A percentile compares a stretch with the other conserved stretches of the same genome.
These are phyloP conservation scores for Globisporangium viniferum DNA, from an alignment of 352 stramenopile species.

Conservation along the genomic window DNA sequence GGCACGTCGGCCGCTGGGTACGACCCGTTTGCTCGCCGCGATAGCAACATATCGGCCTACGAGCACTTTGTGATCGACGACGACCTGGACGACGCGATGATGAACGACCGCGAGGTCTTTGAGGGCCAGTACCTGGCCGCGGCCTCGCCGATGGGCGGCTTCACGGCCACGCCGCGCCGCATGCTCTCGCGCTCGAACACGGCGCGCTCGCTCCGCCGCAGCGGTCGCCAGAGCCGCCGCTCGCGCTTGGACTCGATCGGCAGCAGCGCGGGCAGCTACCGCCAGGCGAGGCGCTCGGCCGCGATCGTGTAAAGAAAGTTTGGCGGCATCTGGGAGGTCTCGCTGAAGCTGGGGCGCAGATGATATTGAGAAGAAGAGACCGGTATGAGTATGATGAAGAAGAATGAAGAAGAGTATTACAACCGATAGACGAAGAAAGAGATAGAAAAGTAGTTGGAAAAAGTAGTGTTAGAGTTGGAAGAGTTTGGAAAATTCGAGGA, in stretches of 20 bases:
- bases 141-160: constrained; percentile 18
- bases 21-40: constrained; percentile 47
- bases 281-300: not conserved
- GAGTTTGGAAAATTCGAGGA: too few species aligned
- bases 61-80: constrained; percentile 62
- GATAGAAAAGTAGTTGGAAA: too few species aligned
- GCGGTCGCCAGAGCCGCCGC: not conserved
- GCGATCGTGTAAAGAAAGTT: not conserved
- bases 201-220: not conserved
- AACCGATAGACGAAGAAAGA: too few species aligned
- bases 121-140: constrained; percentile 37
- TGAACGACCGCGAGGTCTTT: constrained; percentile 31
- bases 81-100: constrained; percentile 5
- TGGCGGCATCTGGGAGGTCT: too few species aligned
- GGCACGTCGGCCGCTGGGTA: constrained; percentile 44
- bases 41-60: constrained; percentile 41
- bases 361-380: too few species aligned
- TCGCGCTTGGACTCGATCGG: not conserved
- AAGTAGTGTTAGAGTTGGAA: too few species aligned
- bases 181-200: constrained; percentile 14
- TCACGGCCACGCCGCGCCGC: constrained; percentile 14
- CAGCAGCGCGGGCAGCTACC: not conserved
- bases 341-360: too few species aligned
- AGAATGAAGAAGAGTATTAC: too few species aligned
- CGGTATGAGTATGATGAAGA: too few species aligned